Conservation (phyloP, 495 filamentous ascomycete genomes). For the Pseudoneurospora amorphoporcata region DNA sequence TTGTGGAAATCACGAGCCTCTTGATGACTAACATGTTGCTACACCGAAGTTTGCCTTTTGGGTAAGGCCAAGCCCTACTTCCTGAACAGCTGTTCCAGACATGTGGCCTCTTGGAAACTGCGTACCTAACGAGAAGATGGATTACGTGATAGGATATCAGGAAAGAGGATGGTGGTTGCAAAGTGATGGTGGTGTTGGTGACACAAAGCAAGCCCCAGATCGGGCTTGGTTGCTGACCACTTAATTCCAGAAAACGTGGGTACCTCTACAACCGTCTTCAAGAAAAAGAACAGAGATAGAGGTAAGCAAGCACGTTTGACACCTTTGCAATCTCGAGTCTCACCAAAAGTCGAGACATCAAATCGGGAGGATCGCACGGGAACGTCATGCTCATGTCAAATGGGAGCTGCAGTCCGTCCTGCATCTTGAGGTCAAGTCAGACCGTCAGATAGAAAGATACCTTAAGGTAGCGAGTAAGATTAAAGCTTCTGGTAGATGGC, state of each 20-base stretch:
- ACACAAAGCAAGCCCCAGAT: not conserved
- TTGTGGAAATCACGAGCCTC: not conserved
- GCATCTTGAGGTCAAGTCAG: not conserved
- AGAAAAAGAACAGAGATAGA: not conserved
- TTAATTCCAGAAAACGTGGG: not conserved
- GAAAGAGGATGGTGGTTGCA: not conserved
- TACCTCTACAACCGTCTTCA: not conserved
- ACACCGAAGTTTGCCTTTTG: not conserved
- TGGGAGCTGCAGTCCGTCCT: not conserved
- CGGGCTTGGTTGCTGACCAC: not conserved
- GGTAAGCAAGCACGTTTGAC: not conserved
- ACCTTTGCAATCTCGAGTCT: not conserved
- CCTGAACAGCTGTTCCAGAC: not conserved
- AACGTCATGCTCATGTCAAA: not conserved
- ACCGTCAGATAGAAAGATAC: not conserved
- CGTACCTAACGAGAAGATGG: slow-evolving; percentile 3
- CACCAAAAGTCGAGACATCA: not conserved
- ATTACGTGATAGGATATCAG: slow-evolving; percentile 16
- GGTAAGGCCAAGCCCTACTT: not conserved
- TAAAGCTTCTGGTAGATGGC: not conserved
- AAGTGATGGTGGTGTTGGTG: not conserved
- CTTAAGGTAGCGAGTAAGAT: not conserved
- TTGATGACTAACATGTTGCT: not conserved
- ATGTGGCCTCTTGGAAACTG: slow-evolving; percentile 9
- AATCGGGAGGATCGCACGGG: not conserved